Evolutionary conservation across 1,139 yeast species (phyloP).

Genomic region (Candida glucosophila): DNA sequence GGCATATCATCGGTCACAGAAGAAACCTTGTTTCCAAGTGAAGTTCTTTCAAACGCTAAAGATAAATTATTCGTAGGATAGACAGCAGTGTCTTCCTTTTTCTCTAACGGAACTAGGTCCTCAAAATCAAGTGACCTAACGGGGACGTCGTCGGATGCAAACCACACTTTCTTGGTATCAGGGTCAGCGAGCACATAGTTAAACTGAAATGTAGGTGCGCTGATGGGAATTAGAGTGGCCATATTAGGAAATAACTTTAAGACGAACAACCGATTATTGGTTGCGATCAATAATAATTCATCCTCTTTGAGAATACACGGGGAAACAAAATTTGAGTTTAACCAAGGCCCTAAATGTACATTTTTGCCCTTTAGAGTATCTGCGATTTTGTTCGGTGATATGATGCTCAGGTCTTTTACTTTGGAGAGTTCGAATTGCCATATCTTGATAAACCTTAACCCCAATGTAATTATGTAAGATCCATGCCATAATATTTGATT

Average conservation of each 20-base stretch:
- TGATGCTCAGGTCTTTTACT: too few species aligned
- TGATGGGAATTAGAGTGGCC: conserved; percentile 13
- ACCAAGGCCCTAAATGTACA: conserved; percentile 41
- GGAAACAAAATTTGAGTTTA: conserved; percentile 40
- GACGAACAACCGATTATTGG: conserved; percentile 29
- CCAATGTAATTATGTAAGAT: conserved; percentile 35
- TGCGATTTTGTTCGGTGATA: too few species aligned
- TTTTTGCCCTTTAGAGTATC: conserved; percentile 47
- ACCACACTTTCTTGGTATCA: conserved; percentile 15
- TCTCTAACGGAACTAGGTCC: conserved; percentile 8
- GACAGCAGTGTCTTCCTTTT: too few species aligned
- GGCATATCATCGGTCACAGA: conserved; percentile 3
- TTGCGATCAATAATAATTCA: conserved; percentile 35
- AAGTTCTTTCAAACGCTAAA: conserved; percentile 1
- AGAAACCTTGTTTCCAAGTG: conserved; percentile 4
- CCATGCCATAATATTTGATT: conserved; percentile 50
- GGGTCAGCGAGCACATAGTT: conserved; percentile 15
- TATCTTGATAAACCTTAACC: conserved; percentile 12
- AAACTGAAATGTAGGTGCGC: conserved; percentile 10
- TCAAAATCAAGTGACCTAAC: conserved; percentile 6
- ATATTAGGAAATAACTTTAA: conserved; percentile 21
- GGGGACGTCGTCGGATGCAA: conserved; percentile 5
- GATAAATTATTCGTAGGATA: conserved; percentile 6
- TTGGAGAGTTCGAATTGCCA: conserved; percentile 19
- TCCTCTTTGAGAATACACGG: conserved; percentile 25